Conservation (phyloP, 805 yeast genomes). For the Myxozyma melibiosi region DNA sequence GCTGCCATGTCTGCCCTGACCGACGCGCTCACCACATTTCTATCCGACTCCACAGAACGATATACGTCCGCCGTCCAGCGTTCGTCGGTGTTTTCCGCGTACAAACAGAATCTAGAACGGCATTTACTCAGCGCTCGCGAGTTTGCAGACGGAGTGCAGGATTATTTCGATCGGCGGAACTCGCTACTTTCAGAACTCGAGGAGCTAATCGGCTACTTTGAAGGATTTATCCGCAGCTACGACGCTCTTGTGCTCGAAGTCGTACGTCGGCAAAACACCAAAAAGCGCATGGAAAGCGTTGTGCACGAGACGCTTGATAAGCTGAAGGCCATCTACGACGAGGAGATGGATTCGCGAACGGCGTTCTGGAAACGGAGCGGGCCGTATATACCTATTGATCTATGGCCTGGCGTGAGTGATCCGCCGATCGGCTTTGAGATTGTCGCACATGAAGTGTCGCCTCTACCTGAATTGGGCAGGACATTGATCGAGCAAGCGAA, state of each 20-base stretch:
- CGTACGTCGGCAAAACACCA: slow-evolving; percentile 51
- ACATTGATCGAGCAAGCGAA: slow-evolving; percentile 22
- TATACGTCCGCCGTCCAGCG: slow-evolving; percentile 5
- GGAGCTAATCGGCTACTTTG: slow-evolving; percentile 53
- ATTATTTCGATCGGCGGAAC: slow-evolving; percentile 27
- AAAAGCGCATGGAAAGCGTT: slow-evolving; percentile 46
- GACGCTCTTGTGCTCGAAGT: slow-evolving; percentile 56
- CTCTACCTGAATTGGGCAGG: slow-evolving; percentile 28
- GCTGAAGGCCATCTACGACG: slow-evolving; percentile 46
- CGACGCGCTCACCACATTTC: slow-evolving; percentile 7
- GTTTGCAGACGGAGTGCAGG: slow-evolving; percentile 39
- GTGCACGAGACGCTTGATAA: slow-evolving; percentile 48
- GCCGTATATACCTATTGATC: slow-evolving; percentile 57
- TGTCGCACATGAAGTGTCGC: slow-evolving; percentile 25
- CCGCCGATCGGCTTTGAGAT: slow-evolving; percentile 39
- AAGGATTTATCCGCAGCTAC: slow-evolving; percentile 55
- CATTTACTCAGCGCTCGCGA: slow-evolving; percentile 32
- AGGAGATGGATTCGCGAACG: slow-evolving; percentile 49
- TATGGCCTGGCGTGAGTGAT: slow-evolving; percentile 52
- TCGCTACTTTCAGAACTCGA: slow-evolving; percentile 43
- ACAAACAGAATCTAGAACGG: slow-evolving; percentile 7
- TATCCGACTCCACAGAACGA: slow-evolving; percentile 15
- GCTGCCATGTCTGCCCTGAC: slow-evolving; percentile 14
- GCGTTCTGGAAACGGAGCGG: slow-evolving; percentile 54
- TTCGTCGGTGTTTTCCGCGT: neutral